These are phyloP conservation scores for Neonectria sp. DNA, from an alignment of 2,329 filamentous ascomycete genomes.

Conservation along the genomic window DNA sequence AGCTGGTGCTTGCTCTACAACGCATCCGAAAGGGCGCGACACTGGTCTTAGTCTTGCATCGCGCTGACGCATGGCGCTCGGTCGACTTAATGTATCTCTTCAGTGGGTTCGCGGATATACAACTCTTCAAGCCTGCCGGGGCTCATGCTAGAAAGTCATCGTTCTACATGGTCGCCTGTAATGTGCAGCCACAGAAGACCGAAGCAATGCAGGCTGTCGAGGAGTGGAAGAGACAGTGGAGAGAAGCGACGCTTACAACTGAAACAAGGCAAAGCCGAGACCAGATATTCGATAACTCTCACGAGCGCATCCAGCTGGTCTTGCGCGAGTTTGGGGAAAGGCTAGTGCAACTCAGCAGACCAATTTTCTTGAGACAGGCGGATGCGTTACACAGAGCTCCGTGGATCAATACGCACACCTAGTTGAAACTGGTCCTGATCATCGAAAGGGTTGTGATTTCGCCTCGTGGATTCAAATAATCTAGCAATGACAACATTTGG, in stretches of 20 bases:
- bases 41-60: background rate
- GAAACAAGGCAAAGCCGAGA: background rate
- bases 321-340: background rate
- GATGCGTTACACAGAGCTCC: background rate
- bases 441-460: no score
- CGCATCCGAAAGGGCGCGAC: background rate
- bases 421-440: no score
- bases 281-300: background rate
- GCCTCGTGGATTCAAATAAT: no score
- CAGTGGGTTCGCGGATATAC: background rate
- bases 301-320: background rate
- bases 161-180: constrained; percentile 66
- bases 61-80: constrained; percentile 1
- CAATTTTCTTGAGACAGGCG: background rate
- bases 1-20: constrained; percentile 8
- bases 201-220: constrained; percentile 54
- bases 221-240: constrained; percentile 59
- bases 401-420: background rate
- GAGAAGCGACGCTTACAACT: constrained; percentile 53
- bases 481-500: no score
- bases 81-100: background rate
- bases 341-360: background rate
- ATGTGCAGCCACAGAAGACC: constrained; percentile 52
- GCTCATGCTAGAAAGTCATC: constrained; percentile 60
- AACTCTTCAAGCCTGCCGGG: constrained; percentile 59